Percentiles rank a stretch among this genome's conserved stretches.
Conservation (phyloP, 2,329 filamentous ascomycete species). For the Pseudocercospora ulei region DNA sequence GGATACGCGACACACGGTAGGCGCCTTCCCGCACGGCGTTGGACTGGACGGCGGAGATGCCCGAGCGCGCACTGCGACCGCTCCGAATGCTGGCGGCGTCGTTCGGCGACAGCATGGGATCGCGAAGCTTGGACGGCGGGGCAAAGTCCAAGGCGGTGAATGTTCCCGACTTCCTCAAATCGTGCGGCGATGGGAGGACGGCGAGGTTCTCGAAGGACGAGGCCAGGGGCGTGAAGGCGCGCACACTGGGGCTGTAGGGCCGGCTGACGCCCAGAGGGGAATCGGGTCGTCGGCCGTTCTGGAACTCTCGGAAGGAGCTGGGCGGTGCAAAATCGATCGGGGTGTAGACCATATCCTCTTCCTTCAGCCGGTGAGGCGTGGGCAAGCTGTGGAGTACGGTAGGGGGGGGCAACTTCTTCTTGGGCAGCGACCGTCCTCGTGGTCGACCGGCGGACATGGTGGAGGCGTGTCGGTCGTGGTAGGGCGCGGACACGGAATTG, state of each 20-base stretch:
- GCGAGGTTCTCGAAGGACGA: conserved; percentile 80
- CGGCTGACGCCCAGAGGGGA: conserved; percentile 50
- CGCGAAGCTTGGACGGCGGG: conserved; percentile 63
- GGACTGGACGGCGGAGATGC: conserved; percentile 60
- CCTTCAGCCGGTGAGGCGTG: conserved; percentile 77
- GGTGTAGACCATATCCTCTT: conserved; percentile 56
- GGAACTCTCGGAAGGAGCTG: conserved; percentile 50
- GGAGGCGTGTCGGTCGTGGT: conserved; percentile 31
- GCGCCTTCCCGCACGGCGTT: conserved; percentile 70
- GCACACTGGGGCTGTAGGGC: conserved; percentile 65
- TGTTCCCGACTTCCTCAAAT: conserved; percentile 65
- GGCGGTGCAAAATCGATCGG: conserved; percentile 83
- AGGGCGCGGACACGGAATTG: conserved; percentile 32
- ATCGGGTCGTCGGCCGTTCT: conserved; percentile 54
- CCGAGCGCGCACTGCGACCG: conserved; percentile 59
- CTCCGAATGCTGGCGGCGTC: conserved; percentile 40
- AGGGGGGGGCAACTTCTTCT: conserved; percentile 60
- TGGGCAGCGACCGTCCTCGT: conserved; percentile 35
- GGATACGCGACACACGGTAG: conserved; percentile 76
- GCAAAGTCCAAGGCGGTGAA: conserved; percentile 76
- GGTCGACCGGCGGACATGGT: conserved; percentile 29
- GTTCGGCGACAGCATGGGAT: conserved; percentile 39
- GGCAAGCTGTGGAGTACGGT: conserved; percentile 64
- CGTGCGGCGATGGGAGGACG: conserved; percentile 76
- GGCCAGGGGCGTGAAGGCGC: conserved; percentile 65